Evolutionary conservation across 768 basidiomycete species (phyloP), one percentile per base, ranked within the genome.

Genomic region (Macrolepiota albuminosa): DNA sequence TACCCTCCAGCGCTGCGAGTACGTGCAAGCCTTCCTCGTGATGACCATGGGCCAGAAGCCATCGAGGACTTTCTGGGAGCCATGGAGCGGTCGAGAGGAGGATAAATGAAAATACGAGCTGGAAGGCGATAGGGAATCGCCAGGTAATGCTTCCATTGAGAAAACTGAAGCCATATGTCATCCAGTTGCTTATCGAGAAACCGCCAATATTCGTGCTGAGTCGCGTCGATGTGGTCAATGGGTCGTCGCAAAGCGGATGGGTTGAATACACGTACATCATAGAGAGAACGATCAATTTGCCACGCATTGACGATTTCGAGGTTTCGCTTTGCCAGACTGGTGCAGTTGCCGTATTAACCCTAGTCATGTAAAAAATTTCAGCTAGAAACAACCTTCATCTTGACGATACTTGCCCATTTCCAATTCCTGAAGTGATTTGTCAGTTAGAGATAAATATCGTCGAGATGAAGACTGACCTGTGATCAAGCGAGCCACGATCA

Each of bases 241-340:
- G n/a, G 13, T 21, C 14, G 10, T 11, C 11, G 7, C 3, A 11
- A 42, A 14, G 21, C 13, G 3, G 4, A 33, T 3, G 21, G 18
- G 29, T 43, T 13, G n/a, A 14, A 13, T 54, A 18, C 21, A 66
- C 75, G 7, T 51, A 81, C 79, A 81, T 80, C 79, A 80, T 80
- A 52, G 73, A 76, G 52, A 82, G 75, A 5, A 81, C 74, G 39
- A 82, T 77, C 1, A 81, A 70, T 61, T 78, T 81, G 2, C 81
- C 81, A 63, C 80, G 70, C 75, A 74, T 75, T 4, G 74, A 66
- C 3, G 81, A 75, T 62, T 81, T 81, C 10, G 78, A 79, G 0
- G 78, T 80, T 62, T 82, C 81, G 64, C 79, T 79, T 61, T 81
- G 78, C 79, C 80, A 82, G 8, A 81, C 76, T 8, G 81, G 81